Conservation (phyloP, 2,329 filamentous ascomycete genomes). For the Fusarium tuaranense region DNA sequence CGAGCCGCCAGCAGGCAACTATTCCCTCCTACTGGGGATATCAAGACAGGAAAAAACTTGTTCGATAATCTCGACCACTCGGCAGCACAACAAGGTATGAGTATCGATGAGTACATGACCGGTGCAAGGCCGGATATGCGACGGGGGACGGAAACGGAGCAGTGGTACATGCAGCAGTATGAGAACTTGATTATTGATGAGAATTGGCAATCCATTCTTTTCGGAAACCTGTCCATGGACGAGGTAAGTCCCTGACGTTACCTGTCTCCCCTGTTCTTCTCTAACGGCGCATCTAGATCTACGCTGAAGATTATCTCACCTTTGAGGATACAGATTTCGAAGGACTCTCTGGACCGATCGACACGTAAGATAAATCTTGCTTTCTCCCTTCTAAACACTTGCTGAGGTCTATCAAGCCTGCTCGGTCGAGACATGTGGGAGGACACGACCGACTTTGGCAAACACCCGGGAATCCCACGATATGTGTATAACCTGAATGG, state of each 20-base stretch:
- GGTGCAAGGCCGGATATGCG: constrained; percentile 16
- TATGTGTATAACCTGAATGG: constrained; percentile 38
- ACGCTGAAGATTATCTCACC: constrained; percentile 38
- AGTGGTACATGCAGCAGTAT: constrained; percentile 37
- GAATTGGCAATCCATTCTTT: constrained; percentile 46
- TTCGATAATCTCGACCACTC: constrained; percentile 30
- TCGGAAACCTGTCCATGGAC: constrained; percentile 47
- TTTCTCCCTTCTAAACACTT: background rate
- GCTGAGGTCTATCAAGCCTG: constrained; percentile 20
- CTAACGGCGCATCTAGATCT: constrained; percentile 31
- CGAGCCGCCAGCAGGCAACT: constrained; percentile 33
- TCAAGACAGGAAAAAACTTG: constrained; percentile 38
- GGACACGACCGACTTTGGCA: background rate
- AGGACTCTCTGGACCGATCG: constrained; percentile 37
- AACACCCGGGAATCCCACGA: background rate
- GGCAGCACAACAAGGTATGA: constrained; percentile 16
- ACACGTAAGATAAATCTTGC: constrained; percentile 30
- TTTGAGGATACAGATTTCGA: constrained; percentile 19
- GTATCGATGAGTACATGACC: constrained; percentile 38
- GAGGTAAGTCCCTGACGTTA: constrained; percentile 35
- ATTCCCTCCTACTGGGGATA: constrained; percentile 7
- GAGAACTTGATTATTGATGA: constrained; percentile 45
- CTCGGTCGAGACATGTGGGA: constrained; percentile 28
- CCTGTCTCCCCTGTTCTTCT: background rate
- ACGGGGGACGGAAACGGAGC: constrained; percentile 20